A percentile compares a stretch with the other conserved stretches of the same genome.
phyloP scores from a whole-genome alignment of 2,329 filamentous ascomycete genomes.

The Tolypocladium tropicale region DNA sequence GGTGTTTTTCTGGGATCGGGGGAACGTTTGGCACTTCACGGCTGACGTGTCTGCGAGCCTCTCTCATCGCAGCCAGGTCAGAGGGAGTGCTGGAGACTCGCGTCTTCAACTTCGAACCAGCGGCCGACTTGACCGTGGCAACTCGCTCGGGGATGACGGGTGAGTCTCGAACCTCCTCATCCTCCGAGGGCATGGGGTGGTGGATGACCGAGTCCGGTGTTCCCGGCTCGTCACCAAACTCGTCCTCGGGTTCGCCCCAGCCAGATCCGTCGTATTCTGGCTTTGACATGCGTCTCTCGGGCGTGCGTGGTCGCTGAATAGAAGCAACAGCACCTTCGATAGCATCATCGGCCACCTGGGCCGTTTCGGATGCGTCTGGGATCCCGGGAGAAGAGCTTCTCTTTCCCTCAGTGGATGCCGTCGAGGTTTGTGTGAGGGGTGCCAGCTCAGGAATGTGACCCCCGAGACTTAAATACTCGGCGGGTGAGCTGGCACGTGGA shows the following conservation, averaged over 20 bases:
- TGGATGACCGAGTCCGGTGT: slow-evolving; percentile 89
- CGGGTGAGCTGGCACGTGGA: slow-evolving; percentile 31
- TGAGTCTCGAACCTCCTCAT: slow-evolving; percentile 38
- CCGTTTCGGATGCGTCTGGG: background rate
- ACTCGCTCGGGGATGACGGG: slow-evolving; percentile 68
- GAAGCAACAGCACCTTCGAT: slow-evolving; percentile 22
- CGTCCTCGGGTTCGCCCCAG: slow-evolving; percentile 45
- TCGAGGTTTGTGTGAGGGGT: slow-evolving; percentile 2
- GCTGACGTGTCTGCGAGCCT: slow-evolving; percentile 76
- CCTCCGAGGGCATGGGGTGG: slow-evolving; percentile 48
- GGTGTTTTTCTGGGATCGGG: slow-evolving; percentile 50
- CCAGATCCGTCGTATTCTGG: slow-evolving; percentile 55
- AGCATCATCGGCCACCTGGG: slow-evolving; percentile 14
- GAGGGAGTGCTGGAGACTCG: slow-evolving; percentile 79
- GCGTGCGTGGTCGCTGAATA: slow-evolving; percentile 36
- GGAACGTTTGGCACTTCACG: slow-evolving; percentile 54
- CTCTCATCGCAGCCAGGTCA: slow-evolving; percentile 76
- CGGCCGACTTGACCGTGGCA: slow-evolving; percentile 77
- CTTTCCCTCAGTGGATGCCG: background rate
- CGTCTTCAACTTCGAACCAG: slow-evolving; percentile 79
- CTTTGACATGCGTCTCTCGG: slow-evolving; percentile 41
- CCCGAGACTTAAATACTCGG: slow-evolving; percentile 4
- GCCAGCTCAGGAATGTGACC: slow-evolving; percentile 25
- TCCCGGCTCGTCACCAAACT: slow-evolving; percentile 50
- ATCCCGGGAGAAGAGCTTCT: background rate